Conservation (phyloP, 2,329 filamentous ascomycete genomes). For the Aureobasidium musti region DNA sequence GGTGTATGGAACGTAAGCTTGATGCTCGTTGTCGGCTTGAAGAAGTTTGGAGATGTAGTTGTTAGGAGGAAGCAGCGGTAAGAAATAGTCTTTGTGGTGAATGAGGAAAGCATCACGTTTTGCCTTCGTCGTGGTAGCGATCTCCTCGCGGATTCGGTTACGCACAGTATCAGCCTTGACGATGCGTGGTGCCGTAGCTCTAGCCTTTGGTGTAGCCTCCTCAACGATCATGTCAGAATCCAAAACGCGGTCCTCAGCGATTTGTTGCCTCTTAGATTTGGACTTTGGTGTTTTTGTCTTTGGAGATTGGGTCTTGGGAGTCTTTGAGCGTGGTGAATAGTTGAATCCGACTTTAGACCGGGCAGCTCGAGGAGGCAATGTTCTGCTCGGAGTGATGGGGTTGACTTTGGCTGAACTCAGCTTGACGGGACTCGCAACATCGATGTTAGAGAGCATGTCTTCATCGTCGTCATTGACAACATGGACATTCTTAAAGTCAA, state of each 20-base stretch:
- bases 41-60: slow-evolving; percentile 49
- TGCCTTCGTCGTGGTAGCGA: slow-evolving; percentile 46
- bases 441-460: slow-evolving; percentile 21
- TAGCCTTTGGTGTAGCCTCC: not conserved
- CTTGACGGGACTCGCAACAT: slow-evolving; percentile 5
- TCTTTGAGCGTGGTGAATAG: slow-evolving; percentile 28
- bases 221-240: slow-evolving; percentile 13
- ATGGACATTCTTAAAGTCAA: not conserved
- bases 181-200: not conserved
- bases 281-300: slow-evolving; percentile 13
- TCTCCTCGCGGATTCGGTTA: slow-evolving; percentile 46
- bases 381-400: slow-evolving; percentile 19
- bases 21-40: slow-evolving; percentile 29
- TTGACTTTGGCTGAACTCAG: not conserved
- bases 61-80: slow-evolving; percentile 49
- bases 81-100: slow-evolving; percentile 49
- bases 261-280: slow-evolving; percentile 30
- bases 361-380: slow-evolving; percentile 37
- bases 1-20: slow-evolving; percentile 42
- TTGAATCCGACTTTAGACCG: slow-evolving; percentile 36
- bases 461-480: slow-evolving; percentile 18
- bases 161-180: slow-evolving; percentile 45
- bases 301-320: not conserved
- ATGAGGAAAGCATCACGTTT: slow-evolving; percentile 52
- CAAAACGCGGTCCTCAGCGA: slow-evolving; percentile 24